Evolutionary conservation across 768 basidiomycete species (phyloP).

Genomic region (Boletus speciosus): DNA sequence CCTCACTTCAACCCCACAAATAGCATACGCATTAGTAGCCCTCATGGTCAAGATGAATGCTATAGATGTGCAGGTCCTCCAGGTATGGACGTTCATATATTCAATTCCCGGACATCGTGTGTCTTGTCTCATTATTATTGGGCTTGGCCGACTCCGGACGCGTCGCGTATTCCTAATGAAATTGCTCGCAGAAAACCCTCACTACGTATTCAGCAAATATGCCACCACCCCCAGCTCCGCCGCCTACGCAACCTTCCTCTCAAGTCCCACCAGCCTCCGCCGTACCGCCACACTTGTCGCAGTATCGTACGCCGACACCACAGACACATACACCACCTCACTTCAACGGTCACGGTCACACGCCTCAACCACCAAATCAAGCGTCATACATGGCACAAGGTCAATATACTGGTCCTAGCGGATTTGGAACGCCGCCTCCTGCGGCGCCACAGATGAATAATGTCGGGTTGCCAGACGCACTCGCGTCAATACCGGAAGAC

Average conservation of each 20-base stretch:
- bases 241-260: slow-evolving; percentile 23
- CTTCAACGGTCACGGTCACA: slow-evolving; percentile 28
- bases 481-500: slow-evolving; percentile 62
- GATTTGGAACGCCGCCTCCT: slow-evolving; percentile 22
- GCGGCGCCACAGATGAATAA: slow-evolving; percentile 18
- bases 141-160: not conserved
- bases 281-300: slow-evolving; percentile 43
- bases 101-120: not conserved
- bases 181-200: slow-evolving; percentile 51
- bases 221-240: slow-evolving; percentile 11
- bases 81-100: slow-evolving; percentile 40
- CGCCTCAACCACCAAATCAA: slow-evolving; percentile 25
- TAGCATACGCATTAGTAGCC: slow-evolving; percentile 71
- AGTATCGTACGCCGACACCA: slow-evolving; percentile 36
- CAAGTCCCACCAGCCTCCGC: slow-evolving; percentile 35
- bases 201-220: slow-evolving; percentile 43
- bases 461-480: slow-evolving; percentile 43
- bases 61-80: slow-evolving; percentile 70
- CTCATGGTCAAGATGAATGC: slow-evolving; percentile 79
- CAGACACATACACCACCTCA: slow-evolving; percentile 29
- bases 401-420: slow-evolving; percentile 16
- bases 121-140: not conserved
- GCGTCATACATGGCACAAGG: slow-evolving; percentile 17
- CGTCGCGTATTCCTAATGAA: slow-evolving; percentile 4
- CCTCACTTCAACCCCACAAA: slow-evolving; percentile 68